Evolutionary conservation across 805 yeast species (phyloP), one percentile per base, ranked within the genome.

Genomic region (Ogataea ramenticola): DNA sequence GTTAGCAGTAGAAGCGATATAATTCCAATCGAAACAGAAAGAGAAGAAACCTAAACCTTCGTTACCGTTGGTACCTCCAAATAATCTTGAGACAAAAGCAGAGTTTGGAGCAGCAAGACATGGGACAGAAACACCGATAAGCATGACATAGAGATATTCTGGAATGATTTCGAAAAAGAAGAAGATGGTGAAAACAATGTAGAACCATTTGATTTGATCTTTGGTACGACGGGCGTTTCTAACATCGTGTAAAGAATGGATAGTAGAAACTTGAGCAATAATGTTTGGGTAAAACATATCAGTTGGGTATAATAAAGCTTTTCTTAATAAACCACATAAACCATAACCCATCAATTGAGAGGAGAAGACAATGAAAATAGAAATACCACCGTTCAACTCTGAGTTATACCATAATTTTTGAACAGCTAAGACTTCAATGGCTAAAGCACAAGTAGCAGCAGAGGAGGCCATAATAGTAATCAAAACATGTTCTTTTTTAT

Each of bases 401-500:
- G 53, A 39, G 17, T 29, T 39, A 51, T 61, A 61, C 64, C 65
- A 61, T 30, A 60, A 49, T 44, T 50, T 57, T 47, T 61, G 64
- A 32, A 60, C 66, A 39, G 64, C 64, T 43, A 61, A 44, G 29
- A 61, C 65, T 46, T 61, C 65, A 39, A 62, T 48, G 26, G 60
- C 60, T 37, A 54, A 45, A 24, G 60, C 56, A 50, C 58, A 55
- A 46, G 64, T 32, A 46, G 60, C 40, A 42, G 60, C 64, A 24
- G 68, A 55, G 9, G 60, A 56, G 17, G 66, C 57, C 52, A 55
- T 65, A 53, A 65, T 64, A 26, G 70, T 54, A 8, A 72, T 64
- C 15, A 70, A 56, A 29, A 60, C 68, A 59, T 70, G 74, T 52
- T 71, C 77, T 52, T 71, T 71, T 45, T 56, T 54, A 49, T 58